These are phyloP conservation scores for Myriosclerotinia curreyana DNA, from an alignment of 2,329 filamentous ascomycete species.

Conservation along the genomic window DNA sequence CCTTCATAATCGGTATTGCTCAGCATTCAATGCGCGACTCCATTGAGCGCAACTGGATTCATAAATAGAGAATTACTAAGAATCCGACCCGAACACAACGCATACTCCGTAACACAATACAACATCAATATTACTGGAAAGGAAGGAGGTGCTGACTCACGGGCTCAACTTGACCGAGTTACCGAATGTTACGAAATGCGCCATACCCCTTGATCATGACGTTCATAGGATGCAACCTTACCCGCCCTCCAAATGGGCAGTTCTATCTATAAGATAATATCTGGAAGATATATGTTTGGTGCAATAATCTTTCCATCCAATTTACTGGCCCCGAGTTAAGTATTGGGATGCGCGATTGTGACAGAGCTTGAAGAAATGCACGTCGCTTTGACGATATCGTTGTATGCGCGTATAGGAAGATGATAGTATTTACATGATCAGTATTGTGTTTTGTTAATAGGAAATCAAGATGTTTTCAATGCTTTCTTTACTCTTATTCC, in stretches of 20 bases:
- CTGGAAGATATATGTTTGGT: conserved; percentile 11
- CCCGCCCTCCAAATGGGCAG: background rate
- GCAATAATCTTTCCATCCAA: conserved; percentile 3
- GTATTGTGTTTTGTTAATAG: background rate
- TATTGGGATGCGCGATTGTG: background rate
- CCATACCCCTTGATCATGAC: conserved; percentile 9
- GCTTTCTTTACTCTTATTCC: background rate
- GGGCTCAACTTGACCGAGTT: background rate
- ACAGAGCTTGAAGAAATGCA: background rate
- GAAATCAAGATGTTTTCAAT: conserved; percentile 17
- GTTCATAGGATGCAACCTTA: background rate
- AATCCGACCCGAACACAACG: background rate
- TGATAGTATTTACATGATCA: background rate
- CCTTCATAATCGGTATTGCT: background rate
- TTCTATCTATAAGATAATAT: background rate
- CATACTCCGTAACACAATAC: background rate
- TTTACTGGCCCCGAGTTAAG: background rate
- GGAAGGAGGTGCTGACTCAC: background rate
- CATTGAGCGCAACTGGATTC: background rate
- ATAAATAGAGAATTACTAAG: background rate
- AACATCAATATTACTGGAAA: background rate
- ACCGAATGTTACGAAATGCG: background rate
- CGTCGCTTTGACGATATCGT: background rate
- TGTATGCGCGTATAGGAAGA: background rate
- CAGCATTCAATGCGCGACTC: background rate